These are phyloP conservation scores for Podaxis pistillaris DNA, from an alignment of 768 basidiomycete species.

Conservation along the genomic window DNA sequence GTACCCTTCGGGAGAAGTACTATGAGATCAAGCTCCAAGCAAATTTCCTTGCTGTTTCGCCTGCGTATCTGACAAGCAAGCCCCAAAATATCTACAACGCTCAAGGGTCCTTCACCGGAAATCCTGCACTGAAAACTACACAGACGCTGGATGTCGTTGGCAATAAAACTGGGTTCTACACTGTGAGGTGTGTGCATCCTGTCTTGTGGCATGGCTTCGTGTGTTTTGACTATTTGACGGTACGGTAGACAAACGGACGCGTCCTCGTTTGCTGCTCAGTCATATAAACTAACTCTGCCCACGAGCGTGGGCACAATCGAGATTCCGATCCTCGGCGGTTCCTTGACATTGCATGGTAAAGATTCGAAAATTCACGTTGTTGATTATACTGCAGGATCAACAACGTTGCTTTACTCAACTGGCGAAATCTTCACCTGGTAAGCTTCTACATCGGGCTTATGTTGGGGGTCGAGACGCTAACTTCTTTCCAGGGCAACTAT, in stretches of 20 bases:
- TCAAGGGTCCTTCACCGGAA: conserved; percentile 47
- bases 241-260: conserved; percentile 38
- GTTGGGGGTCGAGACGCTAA: no score
- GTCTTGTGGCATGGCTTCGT: not conserved
- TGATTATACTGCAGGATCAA: conserved; percentile 45
- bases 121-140: conserved; percentile 46
- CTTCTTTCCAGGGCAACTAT: conserved; percentile 40
- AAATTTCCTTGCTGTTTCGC: conserved; percentile 48
- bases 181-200: conserved; percentile 32
- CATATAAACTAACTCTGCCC: conserved; percentile 40
- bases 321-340: conserved; percentile 42
- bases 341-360: conserved; percentile 44
- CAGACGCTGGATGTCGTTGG: conserved; percentile 48
- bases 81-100: conserved; percentile 40
- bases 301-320: conserved; percentile 43
- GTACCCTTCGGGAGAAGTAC: conserved; percentile 51
- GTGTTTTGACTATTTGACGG: not conserved
- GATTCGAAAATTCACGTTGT: conserved; percentile 53
- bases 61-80: conserved; percentile 46
- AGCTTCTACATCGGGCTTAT: not conserved
- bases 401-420: conserved; percentile 44
- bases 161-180: conserved; percentile 46
- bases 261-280: conserved; percentile 35
- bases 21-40: conserved; percentile 53
- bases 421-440: conserved; percentile 51